Evolutionary conservation across 306 rosid species (phyloP).

Genomic region (Inga leiocalycina): DNA sequence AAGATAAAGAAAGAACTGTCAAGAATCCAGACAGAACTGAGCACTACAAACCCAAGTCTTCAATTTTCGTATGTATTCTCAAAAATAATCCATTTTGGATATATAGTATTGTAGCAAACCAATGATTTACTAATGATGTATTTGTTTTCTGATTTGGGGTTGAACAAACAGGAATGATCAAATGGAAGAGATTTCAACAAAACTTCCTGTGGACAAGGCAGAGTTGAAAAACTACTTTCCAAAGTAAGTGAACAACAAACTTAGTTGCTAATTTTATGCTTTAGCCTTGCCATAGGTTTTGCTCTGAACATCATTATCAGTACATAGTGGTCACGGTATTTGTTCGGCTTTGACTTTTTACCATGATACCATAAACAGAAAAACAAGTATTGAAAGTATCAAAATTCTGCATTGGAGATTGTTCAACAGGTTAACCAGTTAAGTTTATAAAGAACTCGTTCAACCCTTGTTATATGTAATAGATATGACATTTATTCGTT

Average conservation of each 20-base stretch:
- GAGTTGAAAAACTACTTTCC: conserved; percentile 54
- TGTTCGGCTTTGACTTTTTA: too few species aligned
- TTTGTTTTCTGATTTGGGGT: conserved; percentile 2
- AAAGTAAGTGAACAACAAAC: conserved; percentile 41
- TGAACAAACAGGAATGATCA: conserved; percentile 46
- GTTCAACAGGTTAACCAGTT: too few species aligned
- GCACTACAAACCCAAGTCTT: conserved; percentile 59
- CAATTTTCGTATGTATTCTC: conserved; percentile 55
- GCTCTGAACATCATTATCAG: not conserved
- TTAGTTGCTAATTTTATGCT: not conserved
- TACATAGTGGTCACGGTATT: not conserved
- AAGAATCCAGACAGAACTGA: conserved; percentile 66
- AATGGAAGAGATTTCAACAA: conserved; percentile 52
- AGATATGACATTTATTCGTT: too few species aligned
- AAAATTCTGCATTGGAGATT: too few species aligned
- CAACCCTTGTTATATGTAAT: too few species aligned
- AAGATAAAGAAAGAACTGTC: conserved; percentile 72
- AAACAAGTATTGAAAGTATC: too few species aligned
- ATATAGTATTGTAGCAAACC: not conserved
- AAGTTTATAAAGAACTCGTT: too few species aligned
- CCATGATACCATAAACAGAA: too few species aligned
- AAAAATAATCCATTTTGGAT: not conserved
- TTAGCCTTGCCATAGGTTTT: not conserved
- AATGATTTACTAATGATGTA: not conserved
- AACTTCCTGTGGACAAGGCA: conserved; percentile 53